phyloP scores from a whole-genome alignment of 371 early-diverging fungal genomes.

The Rhizomucor miehei region DNA sequence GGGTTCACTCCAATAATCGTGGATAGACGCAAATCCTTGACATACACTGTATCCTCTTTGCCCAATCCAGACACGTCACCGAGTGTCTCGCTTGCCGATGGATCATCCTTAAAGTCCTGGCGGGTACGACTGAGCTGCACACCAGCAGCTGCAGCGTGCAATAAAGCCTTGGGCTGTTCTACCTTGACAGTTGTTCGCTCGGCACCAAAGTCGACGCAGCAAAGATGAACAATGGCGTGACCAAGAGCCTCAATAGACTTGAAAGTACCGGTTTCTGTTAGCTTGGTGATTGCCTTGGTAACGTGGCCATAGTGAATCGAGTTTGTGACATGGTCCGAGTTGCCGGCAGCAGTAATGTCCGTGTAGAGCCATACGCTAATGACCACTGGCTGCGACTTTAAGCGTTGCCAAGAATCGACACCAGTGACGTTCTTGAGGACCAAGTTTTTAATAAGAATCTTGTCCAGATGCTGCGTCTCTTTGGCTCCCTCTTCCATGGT shows the following conservation, averaged over 20 bases:
- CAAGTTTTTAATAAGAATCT: constrained; percentile 79
- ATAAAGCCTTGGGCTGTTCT: constrained; percentile 88
- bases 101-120: constrained; percentile 29
- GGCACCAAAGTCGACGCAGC: constrained; percentile 58
- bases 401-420: constrained; percentile 92
- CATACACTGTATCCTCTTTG: constrained; percentile 61
- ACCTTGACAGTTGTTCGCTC: constrained; percentile 69
- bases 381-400: constrained; percentile 82
- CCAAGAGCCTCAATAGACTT: constrained; percentile 74
- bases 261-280: constrained; percentile 71
- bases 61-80: constrained; percentile 47
- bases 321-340: constrained; percentile 69
- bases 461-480: constrained; percentile 50
- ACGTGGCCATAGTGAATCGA: constrained; percentile 86
- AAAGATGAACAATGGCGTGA: constrained; percentile 59
- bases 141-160: constrained; percentile 88
- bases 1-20: constrained; percentile 94
- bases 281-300: constrained; percentile 71
- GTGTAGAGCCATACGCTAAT: constrained; percentile 75
- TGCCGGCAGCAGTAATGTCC: constrained; percentile 75
- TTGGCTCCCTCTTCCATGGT: constrained; percentile 1
- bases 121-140: constrained; percentile 79
- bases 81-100: constrained; percentile 14
- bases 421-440: constrained; percentile 85
- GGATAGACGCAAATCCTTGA: constrained; percentile 74